phyloP scores from a whole-genome alignment of 352 stramenopile genomes.

The Phytophthora colocasiae region DNA sequence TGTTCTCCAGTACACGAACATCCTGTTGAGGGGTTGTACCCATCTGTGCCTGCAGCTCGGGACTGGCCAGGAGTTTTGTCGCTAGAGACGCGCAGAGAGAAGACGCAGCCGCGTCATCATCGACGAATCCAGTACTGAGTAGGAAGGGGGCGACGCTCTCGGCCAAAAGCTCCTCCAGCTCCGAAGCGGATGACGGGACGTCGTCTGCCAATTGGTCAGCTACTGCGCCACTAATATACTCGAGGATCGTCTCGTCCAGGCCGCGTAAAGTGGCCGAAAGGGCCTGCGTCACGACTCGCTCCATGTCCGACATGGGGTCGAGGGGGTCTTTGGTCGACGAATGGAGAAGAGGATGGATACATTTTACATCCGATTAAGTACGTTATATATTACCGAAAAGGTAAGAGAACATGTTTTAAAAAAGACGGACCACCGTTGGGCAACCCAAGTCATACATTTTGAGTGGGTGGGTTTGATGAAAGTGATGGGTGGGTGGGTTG shows the following conservation, averaged over 20 bases:
- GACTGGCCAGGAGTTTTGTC: slow-evolving; percentile 41
- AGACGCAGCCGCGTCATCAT: slow-evolving; percentile 50
- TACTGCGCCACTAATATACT: slow-evolving; percentile 76
- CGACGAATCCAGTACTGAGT: slow-evolving; percentile 53
- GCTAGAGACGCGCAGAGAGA: slow-evolving; percentile 55
- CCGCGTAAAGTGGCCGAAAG: slow-evolving; percentile 55
- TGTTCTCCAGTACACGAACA: slow-evolving; percentile 66
- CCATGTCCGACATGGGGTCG: slow-evolving; percentile 29
- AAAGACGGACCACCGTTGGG: no score
- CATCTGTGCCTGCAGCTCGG: slow-evolving; percentile 30
- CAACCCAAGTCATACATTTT: no score
- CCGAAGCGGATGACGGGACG: slow-evolving; percentile 35
- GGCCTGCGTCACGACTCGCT: slow-evolving; percentile 56
- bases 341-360: no score
- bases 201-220: slow-evolving; percentile 51
- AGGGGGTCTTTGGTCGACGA: no score
- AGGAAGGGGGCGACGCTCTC: slow-evolving; percentile 82
- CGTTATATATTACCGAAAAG: no score
- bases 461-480: no score
- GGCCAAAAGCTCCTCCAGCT: slow-evolving; percentile 50
- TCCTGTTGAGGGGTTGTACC: slow-evolving; percentile 21
- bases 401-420: no score
- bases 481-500: no score
- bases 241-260: slow-evolving; percentile 74
- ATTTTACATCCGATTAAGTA: no score